phyloP scores from a whole-genome alignment of 345 rosid species.

The Schrenkiella parvula region DNA sequence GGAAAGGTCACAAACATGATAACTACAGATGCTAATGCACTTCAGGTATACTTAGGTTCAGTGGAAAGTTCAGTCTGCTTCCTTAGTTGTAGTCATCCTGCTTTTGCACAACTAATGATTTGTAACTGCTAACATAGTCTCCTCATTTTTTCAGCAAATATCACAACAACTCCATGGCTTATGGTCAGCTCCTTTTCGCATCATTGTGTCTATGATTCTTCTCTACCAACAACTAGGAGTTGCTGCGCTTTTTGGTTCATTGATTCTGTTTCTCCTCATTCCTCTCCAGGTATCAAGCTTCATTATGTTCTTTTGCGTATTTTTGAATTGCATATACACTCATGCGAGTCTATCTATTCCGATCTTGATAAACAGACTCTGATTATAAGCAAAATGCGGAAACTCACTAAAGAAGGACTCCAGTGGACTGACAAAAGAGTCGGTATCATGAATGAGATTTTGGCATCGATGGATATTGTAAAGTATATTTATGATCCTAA shows the following conservation, averaged over 20 bases:
- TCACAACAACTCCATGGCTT: slow-evolving; percentile 78
- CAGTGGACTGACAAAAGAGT: slow-evolving; percentile 95
- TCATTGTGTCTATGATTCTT: slow-evolving; percentile 70
- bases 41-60: slow-evolving; percentile 52
- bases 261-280: slow-evolving; percentile 70
- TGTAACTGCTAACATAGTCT: not conserved
- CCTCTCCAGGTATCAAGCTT: slow-evolving; percentile 65
- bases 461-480: slow-evolving; percentile 93
- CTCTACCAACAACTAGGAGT: slow-evolving; percentile 86
- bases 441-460: slow-evolving; percentile 81
- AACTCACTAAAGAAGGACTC: slow-evolving; percentile 83
- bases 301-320: not conserved
- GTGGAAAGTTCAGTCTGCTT: not conserved
- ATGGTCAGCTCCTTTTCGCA: slow-evolving; percentile 99
- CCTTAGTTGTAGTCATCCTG: not conserved
- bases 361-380: slow-evolving; percentile 49
- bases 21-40: slow-evolving; percentile 88
- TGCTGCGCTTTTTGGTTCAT: slow-evolving; percentile 82
- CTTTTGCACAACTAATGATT: not conserved
- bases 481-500: slow-evolving; percentile 49
- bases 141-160: slow-evolving; percentile 53
- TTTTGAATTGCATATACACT: not conserved
- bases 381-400: slow-evolving; percentile 83
- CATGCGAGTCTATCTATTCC: slow-evolving; percentile 6
- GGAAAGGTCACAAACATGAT: slow-evolving; percentile 96